A percentile compares a stretch with the other conserved stretches of the same genome.
Evolutionary conservation across 2,329 filamentous ascomycete species (phyloP).

Genomic region (Epichloe brachyelytri): DNA sequence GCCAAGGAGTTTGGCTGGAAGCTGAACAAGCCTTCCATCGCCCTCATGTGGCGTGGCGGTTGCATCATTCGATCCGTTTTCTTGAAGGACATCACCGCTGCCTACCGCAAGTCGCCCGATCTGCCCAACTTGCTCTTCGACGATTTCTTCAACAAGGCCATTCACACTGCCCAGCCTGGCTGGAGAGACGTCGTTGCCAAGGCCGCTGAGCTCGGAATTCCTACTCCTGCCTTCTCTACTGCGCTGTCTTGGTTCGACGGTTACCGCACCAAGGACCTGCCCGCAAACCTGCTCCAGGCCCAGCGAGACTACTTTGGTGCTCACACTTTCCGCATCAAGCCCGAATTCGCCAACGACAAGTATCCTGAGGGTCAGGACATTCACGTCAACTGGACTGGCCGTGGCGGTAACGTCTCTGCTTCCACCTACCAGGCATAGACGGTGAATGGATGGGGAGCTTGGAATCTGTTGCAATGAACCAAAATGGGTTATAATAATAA

Average conservation of each 20-base stretch:
- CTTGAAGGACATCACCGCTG: slow-evolving; percentile 97
- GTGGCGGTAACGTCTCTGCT: slow-evolving; percentile 92
- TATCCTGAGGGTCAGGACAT: slow-evolving; percentile 80
- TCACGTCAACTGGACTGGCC: slow-evolving; percentile 99
- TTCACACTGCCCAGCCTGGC: slow-evolving; percentile 86
- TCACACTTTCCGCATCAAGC: slow-evolving; percentile 83
- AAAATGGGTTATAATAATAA: not conserved
- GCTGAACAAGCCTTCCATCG: slow-evolving; percentile 99
- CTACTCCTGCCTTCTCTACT: slow-evolving; percentile 91
- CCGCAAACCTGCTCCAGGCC: slow-evolving; percentile 95
- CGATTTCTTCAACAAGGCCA: slow-evolving; percentile 99
- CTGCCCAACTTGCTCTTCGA: slow-evolving; percentile 98
- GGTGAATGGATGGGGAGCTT: not conserved
- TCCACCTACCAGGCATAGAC: slow-evolving; percentile 92
- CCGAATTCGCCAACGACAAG: slow-evolving; percentile 61
- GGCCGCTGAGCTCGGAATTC: slow-evolving; percentile 87
- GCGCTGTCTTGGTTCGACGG: slow-evolving; percentile 98
- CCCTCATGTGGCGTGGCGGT: slow-evolving; percentile 98
- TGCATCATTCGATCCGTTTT: slow-evolving; percentile 99
- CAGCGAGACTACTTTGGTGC: slow-evolving; percentile 99
- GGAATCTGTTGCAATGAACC: not conserved
- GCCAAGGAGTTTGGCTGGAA: slow-evolving; percentile 96
- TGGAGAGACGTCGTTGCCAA: slow-evolving; percentile 89
- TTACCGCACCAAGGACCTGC: slow-evolving; percentile 92
- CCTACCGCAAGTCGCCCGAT: slow-evolving; percentile 87